Conservation (phyloP, 2,329 filamentous ascomycete species). For the Fusarium sp. region DNA sequence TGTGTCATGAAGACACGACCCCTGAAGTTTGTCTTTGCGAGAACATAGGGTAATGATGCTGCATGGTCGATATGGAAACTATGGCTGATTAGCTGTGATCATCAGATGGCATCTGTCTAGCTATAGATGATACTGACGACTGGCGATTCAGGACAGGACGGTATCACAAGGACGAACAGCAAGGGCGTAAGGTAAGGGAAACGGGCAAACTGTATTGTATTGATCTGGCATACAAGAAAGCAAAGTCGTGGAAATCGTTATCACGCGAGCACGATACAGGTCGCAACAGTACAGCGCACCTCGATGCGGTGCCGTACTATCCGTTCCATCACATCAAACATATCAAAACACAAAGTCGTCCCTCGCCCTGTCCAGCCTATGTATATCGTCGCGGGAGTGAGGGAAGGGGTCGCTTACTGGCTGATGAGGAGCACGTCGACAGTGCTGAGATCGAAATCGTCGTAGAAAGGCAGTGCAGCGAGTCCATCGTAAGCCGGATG, state of each 20-base stretch:
- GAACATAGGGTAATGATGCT: constrained; percentile 96
- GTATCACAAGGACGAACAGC: constrained; percentile 46
- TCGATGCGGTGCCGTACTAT: constrained; percentile 4
- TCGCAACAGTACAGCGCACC: constrained; percentile 2
- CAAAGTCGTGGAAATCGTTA: constrained; percentile 45
- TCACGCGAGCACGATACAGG: constrained; percentile 43
- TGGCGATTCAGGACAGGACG: constrained; percentile 42
- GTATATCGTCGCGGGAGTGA: constrained; percentile 39
- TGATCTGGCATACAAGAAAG: constrained; percentile 53
- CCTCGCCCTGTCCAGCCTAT: constrained; percentile 48
- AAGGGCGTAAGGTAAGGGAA: constrained; percentile 41
- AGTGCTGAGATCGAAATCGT: constrained; percentile 97
- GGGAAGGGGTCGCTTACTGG: constrained; percentile 78
- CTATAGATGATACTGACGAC: constrained; percentile 20
- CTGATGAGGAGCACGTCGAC: constrained; percentile 97
- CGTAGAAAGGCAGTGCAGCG: constrained; percentile 94
- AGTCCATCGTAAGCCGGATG: constrained; percentile 97
- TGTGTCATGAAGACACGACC: constrained; percentile 99
- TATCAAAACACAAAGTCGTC: constrained; percentile 44
- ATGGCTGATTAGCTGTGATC: constrained; percentile 44
- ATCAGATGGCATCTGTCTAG: constrained; percentile 23
- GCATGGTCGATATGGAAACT: constrained; percentile 99
- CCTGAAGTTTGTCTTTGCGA: constrained; percentile 97
- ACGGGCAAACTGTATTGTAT: constrained; percentile 53
- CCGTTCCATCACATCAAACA: constrained; percentile 45